Percentiles rank a stretch among this genome's conserved stretches.
Evolutionary conservation across 2,329 filamentous ascomycete genomes (phyloP).

Genomic region (Juglanconis oblonga): DNA sequence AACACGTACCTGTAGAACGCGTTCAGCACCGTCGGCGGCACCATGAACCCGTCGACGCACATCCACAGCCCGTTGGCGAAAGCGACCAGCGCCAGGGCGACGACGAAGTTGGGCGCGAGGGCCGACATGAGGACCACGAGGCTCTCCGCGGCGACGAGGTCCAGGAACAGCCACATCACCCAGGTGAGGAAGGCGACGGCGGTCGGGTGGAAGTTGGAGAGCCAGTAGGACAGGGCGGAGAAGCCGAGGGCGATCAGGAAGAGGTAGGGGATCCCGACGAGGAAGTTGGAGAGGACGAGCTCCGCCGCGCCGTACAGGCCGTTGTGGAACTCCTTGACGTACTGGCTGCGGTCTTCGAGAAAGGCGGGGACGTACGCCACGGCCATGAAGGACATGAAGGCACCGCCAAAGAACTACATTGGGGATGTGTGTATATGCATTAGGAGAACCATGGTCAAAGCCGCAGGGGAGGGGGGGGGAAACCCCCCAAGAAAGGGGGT

Average conservation of each 20-base stretch:
- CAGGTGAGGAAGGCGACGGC: conserved; percentile 70
- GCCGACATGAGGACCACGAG: conserved; percentile 74
- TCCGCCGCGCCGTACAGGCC: conserved; percentile 73
- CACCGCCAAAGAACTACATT: conserved; percentile 61
- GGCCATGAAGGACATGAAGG: conserved; percentile 78
- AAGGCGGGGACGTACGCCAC: conserved; percentile 83
- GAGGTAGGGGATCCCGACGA: conserved; percentile 78
- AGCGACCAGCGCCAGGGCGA: conserved; percentile 73
- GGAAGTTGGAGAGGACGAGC: conserved; percentile 75
- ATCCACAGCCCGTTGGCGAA: conserved; percentile 91
- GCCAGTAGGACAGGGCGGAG: conserved; percentile 74
- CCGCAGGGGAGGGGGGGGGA: background rate
- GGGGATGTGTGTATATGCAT: background rate
- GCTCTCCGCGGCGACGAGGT: conserved; percentile 77
- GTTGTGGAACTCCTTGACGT: conserved; percentile 75
- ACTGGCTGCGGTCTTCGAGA: conserved; percentile 73
- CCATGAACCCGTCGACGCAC: conserved; percentile 80
- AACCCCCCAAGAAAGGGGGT: too few species aligned
- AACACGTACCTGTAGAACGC: conserved; percentile 85
- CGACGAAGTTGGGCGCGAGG: conserved; percentile 75
- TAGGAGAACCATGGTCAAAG: background rate
- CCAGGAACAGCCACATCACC: conserved; percentile 82
- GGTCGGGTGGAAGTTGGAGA: conserved; percentile 69
- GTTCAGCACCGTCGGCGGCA: conserved; percentile 69
- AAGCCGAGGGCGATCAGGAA: conserved; percentile 77